Conservation (phyloP, 2,329 filamentous ascomycete genomes). For the Talaromyces sp. region DNA sequence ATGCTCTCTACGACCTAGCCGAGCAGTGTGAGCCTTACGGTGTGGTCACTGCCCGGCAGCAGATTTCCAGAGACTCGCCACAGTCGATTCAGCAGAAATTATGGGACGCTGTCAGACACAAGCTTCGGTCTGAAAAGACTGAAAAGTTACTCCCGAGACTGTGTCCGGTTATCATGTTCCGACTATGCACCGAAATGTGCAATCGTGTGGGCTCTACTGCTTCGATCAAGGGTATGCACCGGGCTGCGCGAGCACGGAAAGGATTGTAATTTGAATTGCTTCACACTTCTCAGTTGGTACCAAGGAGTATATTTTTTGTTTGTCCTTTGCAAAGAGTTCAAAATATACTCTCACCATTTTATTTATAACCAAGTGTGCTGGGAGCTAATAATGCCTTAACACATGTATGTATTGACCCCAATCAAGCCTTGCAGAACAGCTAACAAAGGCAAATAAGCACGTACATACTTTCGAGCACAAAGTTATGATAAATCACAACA, state of each 20-base stretch:
- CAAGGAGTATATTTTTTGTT: background rate
- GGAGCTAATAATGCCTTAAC: background rate
- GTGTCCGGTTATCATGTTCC: conserved; percentile 4
- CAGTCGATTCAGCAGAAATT: background rate
- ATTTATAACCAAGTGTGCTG: background rate
- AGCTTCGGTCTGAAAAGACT: background rate
- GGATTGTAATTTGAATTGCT: background rate
- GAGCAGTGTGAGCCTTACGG: background rate
- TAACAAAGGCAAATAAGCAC: background rate
- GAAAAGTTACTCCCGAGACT: background rate
- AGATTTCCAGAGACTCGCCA: background rate
- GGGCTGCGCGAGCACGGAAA: background rate
- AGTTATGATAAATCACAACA: background rate
- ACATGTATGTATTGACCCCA: background rate
- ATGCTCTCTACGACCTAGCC: background rate
- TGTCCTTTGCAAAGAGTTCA: background rate
- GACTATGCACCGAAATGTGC: conserved; percentile 3
- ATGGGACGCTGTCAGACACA: background rate
- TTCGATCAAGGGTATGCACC: background rate
- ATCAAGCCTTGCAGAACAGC: background rate
- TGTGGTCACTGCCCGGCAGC: background rate
- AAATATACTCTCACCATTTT: background rate
- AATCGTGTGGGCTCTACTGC: conserved; percentile 2
- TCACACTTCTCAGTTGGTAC: background rate
- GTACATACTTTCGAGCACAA: background rate